Conservation (phyloP, 495 filamentous ascomycete genomes). For the Trichocladium antarcticum region DNA sequence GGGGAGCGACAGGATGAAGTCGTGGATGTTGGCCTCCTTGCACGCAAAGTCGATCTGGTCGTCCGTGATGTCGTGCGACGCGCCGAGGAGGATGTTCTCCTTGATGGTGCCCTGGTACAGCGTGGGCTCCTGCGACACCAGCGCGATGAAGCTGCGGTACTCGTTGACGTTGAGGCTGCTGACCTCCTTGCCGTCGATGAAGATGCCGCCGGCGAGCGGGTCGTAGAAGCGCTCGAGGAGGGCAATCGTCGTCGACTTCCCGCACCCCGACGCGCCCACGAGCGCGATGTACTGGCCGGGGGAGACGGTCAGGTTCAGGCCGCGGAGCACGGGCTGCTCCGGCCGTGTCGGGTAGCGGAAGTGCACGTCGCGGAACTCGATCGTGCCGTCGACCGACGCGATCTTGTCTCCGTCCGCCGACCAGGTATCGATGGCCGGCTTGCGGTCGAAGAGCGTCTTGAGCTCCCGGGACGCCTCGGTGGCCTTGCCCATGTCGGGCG, state of each 20-base stretch:
- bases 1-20: conserved; percentile 55
- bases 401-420: conserved; percentile 55
- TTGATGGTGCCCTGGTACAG: conserved; percentile 47
- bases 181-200: conserved; percentile 46
- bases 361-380: conserved; percentile 50
- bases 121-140: conserved; percentile 57
- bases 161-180: conserved; percentile 36
- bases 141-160: conserved; percentile 48
- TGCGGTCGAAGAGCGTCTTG: conserved; percentile 32
- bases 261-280: conserved; percentile 63
- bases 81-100: conserved; percentile 51
- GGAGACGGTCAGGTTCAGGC: conserved; percentile 47
- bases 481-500: conserved; percentile 34
- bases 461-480: conserved; percentile 25
- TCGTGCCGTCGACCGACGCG: conserved; percentile 39
- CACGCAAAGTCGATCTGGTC: conserved; percentile 49
- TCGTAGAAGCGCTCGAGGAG: conserved; percentile 61
- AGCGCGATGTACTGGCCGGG: conserved; percentile 60
- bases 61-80: conserved; percentile 34
- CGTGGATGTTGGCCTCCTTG: conserved; percentile 53
- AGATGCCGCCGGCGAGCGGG: conserved; percentile 46
- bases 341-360: conserved; percentile 55
- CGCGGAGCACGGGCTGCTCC: conserved; percentile 42
- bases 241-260: conserved; percentile 63
- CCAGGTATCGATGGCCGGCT: conserved; percentile 47